phyloP scores from a whole-genome alignment of 2,329 filamentous ascomycete genomes.

The Ophiostoma populinum region DNA sequence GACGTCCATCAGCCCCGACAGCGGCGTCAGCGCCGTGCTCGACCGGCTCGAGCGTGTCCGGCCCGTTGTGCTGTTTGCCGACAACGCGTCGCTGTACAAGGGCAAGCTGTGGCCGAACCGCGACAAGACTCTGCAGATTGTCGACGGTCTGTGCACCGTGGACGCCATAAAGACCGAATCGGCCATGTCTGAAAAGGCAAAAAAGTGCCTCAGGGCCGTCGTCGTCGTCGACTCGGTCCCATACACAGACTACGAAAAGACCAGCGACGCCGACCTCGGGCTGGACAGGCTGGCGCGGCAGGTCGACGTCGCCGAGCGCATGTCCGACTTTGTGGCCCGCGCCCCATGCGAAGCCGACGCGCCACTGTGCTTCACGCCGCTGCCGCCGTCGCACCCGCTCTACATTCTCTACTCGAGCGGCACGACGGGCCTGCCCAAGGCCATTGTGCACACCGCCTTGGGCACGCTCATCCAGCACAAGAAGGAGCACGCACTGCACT shows the following conservation, averaged over 20 bases:
- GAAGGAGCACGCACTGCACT: constrained; percentile 84
- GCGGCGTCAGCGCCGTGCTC: constrained; percentile 75
- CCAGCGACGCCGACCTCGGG: constrained; percentile 20
- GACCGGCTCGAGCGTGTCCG: constrained; percentile 76
- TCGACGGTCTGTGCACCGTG: constrained; percentile 38
- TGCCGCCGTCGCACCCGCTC: constrained; percentile 71
- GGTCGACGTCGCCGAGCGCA: constrained; percentile 24
- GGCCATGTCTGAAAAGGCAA: too few relatives aligned
- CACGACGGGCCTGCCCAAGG: constrained; percentile 76
- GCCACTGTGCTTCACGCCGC: constrained; percentile 51
- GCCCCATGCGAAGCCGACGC: constrained; percentile 25
- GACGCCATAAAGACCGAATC: too few relatives aligned
- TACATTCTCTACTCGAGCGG: constrained; percentile 91
- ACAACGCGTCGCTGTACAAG: constrained; percentile 82
- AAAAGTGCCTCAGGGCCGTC: constrained; percentile 48
- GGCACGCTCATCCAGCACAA: constrained; percentile 93
- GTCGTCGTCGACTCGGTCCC: constrained; percentile 48
- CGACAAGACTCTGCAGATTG: constrained; percentile 64
- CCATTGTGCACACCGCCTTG: constrained; percentile 80
- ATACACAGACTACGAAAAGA: constrained; percentile 9
- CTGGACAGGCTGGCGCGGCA: constrained; percentile 23
- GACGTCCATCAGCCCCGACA: constrained; percentile 88
- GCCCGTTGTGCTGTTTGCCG: constrained; percentile 67
- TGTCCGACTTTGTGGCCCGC: constrained; percentile 27
- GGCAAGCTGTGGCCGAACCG: constrained; percentile 72